Evolutionary conservation across 768 basidiomycete species (phyloP), one percentile per base, ranked within the genome.

Genomic region (Leccinum boreale): DNA sequence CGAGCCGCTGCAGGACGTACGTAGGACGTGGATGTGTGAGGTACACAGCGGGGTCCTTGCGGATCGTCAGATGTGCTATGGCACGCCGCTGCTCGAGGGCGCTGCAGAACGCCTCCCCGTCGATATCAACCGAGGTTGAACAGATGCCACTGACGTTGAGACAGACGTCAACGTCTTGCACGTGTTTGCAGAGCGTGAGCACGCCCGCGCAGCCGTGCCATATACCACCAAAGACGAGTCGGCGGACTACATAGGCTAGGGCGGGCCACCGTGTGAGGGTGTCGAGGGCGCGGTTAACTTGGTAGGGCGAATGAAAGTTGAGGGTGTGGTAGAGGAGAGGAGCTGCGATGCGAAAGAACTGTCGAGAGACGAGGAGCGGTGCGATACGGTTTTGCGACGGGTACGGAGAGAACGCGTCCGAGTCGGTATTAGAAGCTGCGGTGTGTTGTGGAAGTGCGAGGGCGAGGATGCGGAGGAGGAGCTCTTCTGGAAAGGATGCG

Each of bases 321-420:
- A 87, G 58, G 45, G 77, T 75, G 65, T 80, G 75, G 73, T 87
- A 87, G 59, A 84, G 77, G 12, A 85, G 74, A 2, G 85, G 85
- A 0, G 78, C 78, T 2, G 76, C 78, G 58, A 88, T 85, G 58
- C 87, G 78, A 46, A 77, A 69, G 72, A 86, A 83, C 23, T 72
- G 65, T 39, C 70, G 78, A 51, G 72, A 85, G 48, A 83, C 81
- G 52, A 82, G 78, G 15, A 87, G 77, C 0, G 79, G 75, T 5
- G 81, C 73, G 17, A 72, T 65, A 14, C 70, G 70, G 29, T 70
- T 64, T 47, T 59, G 55, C 53, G 58, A 51, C 10, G 53, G 54
- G 48, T 31, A 48, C 5, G 57, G 58, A 44, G 62, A 56, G 52
- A 58, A 65, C 54, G 61, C 33, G 19, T 70, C 62, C 54, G 61